Evolutionary conservation across 495 filamentous ascomycete species (phyloP).

Genomic region (Penicillium verhagenii): DNA sequence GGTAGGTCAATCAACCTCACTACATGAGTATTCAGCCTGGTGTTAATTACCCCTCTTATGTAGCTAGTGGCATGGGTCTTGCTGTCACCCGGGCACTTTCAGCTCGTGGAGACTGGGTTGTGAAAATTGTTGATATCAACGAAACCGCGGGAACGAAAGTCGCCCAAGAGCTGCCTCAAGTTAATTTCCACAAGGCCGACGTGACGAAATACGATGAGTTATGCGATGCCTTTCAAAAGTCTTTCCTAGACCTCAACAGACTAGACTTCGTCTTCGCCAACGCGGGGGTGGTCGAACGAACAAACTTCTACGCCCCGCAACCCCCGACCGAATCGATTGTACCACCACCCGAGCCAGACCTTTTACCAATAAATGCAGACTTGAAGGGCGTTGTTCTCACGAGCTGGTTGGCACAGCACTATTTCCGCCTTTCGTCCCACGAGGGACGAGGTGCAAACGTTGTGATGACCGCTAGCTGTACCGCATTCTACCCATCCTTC

Average conservation of each 20-base stretch:
- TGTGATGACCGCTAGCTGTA: slow-evolving; percentile 23
- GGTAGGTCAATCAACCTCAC: slow-evolving; percentile 4
- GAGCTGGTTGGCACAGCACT: slow-evolving; percentile 23
- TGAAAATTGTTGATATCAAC: slow-evolving; percentile 19
- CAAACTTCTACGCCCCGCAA: slow-evolving; percentile 18
- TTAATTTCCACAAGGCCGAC: slow-evolving; percentile 10
- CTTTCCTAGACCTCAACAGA: neutral
- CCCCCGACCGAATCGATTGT: slow-evolving; percentile 2
- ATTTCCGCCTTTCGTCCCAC: slow-evolving; percentile 22
- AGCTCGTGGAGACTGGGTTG: slow-evolving; percentile 5
- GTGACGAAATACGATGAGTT: slow-evolving; percentile 21
- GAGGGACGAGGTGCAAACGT: slow-evolving; percentile 9
- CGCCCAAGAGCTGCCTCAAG: slow-evolving; percentile 3
- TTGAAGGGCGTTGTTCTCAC: slow-evolving; percentile 21
- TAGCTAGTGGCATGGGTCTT: slow-evolving; percentile 21
- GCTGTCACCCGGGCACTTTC: slow-evolving; percentile 14
- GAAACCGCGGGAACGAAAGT: slow-evolving; percentile 7
- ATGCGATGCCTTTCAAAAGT: slow-evolving; percentile 12
- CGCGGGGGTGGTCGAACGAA: slow-evolving; percentile 18
- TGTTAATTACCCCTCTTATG: neutral
- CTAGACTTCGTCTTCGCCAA: slow-evolving; percentile 26
- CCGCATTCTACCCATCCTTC: slow-evolving; percentile 18
- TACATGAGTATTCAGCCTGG: neutral
- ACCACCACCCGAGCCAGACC: slow-evolving; percentile 18
- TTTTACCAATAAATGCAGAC: slow-evolving; percentile 17